Base-by-base conservation (phyloP, 148 eudicot genomes). In the Rhododendron williamsianum region DNA sequence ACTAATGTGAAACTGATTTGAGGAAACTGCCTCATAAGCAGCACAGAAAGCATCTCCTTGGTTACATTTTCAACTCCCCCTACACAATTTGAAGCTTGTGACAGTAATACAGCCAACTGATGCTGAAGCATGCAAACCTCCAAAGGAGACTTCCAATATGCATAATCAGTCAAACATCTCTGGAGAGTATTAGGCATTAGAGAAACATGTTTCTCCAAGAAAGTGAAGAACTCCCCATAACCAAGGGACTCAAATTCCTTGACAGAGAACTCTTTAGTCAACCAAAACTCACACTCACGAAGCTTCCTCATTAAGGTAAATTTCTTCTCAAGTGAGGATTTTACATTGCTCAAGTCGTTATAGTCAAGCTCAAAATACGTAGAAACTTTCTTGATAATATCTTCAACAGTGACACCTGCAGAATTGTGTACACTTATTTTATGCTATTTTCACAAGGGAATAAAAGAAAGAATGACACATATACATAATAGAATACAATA, bases 11-110 rank as follows among this genome's bases (percentile, higher is more conserved):
- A 92, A 87, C 92, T 86, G 85, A 94, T 85, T 43, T 81, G 84
- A 82, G 99, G 99, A 83, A 93, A 97, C 88, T 97, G 99, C 87
- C 89, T 87, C 77, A 80, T 80, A 51, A 97, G 96, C 90, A 97
- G 85, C 58, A 90, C 91, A 67, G 89, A 86, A 49, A 97, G 81
- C 86, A 86, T 88, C 56, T 91, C 91, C 88, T 84, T 91, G 84
- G 92, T 92, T 60, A 95, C n/a, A 49, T 48, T 83, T 87, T 87
- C 92, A 86, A 87, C 88, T 72, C 89, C 96, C 90, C 91, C 90
- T 21, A 93, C 81, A 90, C 90, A 86, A 82, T 90, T 83, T 56
- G 91, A 88, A 88, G 95, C 98, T 89, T 97, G 99, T 86, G 97
- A 91, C 65, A 97, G 65, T 72, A 97, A 84, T 81, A 87, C 85